A percentile compares a stretch with the other conserved stretches of the same genome.
Conservation (phyloP, 1,139 yeast species). For the Geotrichum citri-aurantii region DNA sequence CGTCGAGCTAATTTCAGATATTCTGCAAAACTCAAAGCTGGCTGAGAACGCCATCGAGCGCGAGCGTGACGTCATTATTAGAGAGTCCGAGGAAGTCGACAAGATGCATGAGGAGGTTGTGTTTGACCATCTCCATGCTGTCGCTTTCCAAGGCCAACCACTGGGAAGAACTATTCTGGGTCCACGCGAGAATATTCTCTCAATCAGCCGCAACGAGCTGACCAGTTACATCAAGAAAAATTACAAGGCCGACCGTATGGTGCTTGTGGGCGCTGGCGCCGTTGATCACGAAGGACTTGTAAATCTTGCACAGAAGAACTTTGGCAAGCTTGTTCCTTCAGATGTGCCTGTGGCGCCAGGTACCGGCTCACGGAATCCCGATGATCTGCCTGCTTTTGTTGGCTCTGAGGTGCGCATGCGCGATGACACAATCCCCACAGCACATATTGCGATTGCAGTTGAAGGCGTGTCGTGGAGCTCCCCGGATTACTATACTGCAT, state of each 20-base stretch:
- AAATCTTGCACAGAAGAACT: slow-evolving; percentile 63
- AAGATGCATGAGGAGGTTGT: slow-evolving; percentile 98
- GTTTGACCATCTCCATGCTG: slow-evolving; percentile 92
- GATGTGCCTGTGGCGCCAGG: slow-evolving; percentile 63
- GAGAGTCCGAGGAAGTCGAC: slow-evolving; percentile 97
- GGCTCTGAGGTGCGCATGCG: slow-evolving; percentile 84
- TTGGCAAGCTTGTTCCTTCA: slow-evolving; percentile 69
- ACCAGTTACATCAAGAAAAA: slow-evolving; percentile 74
- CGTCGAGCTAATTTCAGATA: slow-evolving; percentile 83
- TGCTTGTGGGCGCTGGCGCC: slow-evolving; percentile 90
- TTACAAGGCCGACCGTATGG: slow-evolving; percentile 97
- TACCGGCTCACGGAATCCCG: slow-evolving; percentile 53
- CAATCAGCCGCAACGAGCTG: slow-evolving; percentile 72
- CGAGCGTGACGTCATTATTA: slow-evolving; percentile 90
- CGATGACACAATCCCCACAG: slow-evolving; percentile 78
- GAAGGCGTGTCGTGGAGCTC: slow-evolving; percentile 98
- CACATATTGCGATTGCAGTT: slow-evolving; percentile 90
- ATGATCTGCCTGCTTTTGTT: slow-evolving; percentile 68
- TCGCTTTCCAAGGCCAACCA: slow-evolving; percentile 85
- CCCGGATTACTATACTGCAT: slow-evolving; percentile 89
- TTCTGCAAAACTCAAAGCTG: slow-evolving; percentile 76
- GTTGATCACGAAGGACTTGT: slow-evolving; percentile 85
- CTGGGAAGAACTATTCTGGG: slow-evolving; percentile 97
- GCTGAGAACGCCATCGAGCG: slow-evolving; percentile 84
- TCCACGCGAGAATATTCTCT: slow-evolving; percentile 80